Evolutionary conservation across 164 flowering plant genomes (phyloP), one percentile per base, ranked within the genome.

Genomic region (Hamamelis virginiana): DNA sequence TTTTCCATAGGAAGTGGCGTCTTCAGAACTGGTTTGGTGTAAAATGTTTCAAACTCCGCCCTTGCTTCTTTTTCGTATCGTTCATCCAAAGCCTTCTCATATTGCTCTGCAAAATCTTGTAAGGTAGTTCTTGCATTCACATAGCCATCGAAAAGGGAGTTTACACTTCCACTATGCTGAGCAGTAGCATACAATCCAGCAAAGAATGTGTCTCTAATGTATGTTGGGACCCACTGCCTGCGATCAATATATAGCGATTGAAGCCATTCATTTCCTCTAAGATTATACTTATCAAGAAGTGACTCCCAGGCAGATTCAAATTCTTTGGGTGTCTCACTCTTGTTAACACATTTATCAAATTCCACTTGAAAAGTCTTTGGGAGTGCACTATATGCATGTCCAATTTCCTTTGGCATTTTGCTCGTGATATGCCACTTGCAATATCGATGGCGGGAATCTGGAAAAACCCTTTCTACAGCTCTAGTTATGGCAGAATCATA

Each of bases 11-110:
- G 81, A 44, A 70, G 69, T 57, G 80, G 79, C 5, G 81, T 76
- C 70, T 75, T 79, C 46, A 77, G 52, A 59, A 73, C 72, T 12
- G 80, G 75, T 47, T 70, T 77, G 5, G 76, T 70, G 69, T 75
- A 72, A 33, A 68, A 75, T 41, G 85, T 75, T 12, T 79, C 82
- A 65, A 79, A 72, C 47, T 82, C 85, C 38, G 82, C 85, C 46
- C 59, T 72, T 19, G 75, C 69, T 62, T 82, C 85, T 47, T 82
- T 76, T 52, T 74, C 81, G 71, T 64, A 72, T 21, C 77, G 66
- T 51, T 70, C 79, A 69, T 79, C 65, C 62, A 79, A 69, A 38
- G 80, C 75, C 62, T 65, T 70, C 64, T 75, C 80, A 71, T 81
- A 78, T 57, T 73, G 75, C 22, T 75, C 67, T 23, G 73, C 70